A percentile compares a stretch with the other conserved stretches of the same genome.
Conservation (phyloP, 2,329 filamentous ascomycete species). For the Colletotrichum euphorbiae region DNA sequence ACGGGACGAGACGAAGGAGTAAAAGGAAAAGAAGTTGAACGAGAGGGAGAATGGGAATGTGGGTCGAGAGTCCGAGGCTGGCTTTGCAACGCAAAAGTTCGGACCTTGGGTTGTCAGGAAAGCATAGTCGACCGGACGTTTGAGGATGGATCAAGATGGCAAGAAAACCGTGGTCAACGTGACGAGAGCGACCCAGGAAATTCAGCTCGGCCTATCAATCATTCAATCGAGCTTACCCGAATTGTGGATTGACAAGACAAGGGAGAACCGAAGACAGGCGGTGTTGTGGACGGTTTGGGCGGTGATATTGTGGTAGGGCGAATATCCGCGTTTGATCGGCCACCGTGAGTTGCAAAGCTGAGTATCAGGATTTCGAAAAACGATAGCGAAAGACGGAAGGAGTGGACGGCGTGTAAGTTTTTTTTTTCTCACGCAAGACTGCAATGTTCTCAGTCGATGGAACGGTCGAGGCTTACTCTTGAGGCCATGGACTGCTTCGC, state of each 20-base stretch:
- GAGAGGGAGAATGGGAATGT: slow-evolving; percentile 38
- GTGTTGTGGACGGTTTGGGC: background rate
- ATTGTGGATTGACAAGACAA: slow-evolving; percentile 9
- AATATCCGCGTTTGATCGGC: slow-evolving; percentile 40
- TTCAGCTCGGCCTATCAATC: slow-evolving; percentile 8
- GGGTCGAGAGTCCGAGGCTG: slow-evolving; percentile 24
- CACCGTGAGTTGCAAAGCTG: slow-evolving; percentile 31
- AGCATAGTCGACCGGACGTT: slow-evolving; percentile 33
- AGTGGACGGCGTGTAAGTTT: slow-evolving; percentile 17
- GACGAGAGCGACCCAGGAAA: slow-evolving; percentile 15
- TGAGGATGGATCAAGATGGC: slow-evolving; percentile 33
- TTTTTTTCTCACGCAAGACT: slow-evolving; percentile 7
- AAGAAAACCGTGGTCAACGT: background rate
- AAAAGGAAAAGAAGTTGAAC: slow-evolving; percentile 22
- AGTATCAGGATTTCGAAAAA: slow-evolving; percentile 38
- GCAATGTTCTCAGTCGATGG: background rate
- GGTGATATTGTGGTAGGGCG: slow-evolving; percentile 18
- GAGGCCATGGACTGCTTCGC: slow-evolving; percentile 32
- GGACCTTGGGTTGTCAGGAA: slow-evolving; percentile 32
- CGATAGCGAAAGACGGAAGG: slow-evolving; percentile 8
- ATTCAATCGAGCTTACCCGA: slow-evolving; percentile 15
- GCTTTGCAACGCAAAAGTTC: slow-evolving; percentile 28
- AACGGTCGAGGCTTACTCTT: slow-evolving; percentile 10
- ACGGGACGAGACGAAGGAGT: slow-evolving; percentile 29
- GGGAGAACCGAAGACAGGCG: background rate